phyloP scores from a whole-genome alignment of 164 flowering plant genomes.

The Vitis riparia region DNA sequence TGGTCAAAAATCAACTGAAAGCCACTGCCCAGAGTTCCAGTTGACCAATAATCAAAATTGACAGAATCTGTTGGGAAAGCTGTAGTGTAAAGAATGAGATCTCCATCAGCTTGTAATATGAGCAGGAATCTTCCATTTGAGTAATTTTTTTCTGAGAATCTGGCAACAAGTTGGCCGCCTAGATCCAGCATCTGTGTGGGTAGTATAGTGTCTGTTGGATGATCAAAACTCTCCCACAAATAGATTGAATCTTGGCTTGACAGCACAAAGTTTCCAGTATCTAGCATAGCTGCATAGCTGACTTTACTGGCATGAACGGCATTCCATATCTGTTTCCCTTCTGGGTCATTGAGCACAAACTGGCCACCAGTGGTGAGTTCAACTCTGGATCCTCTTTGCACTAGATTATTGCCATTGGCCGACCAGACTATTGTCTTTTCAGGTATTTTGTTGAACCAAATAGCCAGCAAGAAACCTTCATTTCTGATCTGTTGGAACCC shows the following conservation, averaged over 20 bases:
- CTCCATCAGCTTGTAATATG: conserved; percentile 5
- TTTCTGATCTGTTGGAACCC: conserved; percentile 13
- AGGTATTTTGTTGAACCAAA: conserved; percentile 39
- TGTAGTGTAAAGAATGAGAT: conserved; percentile 1
- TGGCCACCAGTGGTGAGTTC: conserved; percentile 16
- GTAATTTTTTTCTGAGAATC: conserved; percentile 17
- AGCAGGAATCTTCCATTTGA: conserved; percentile 29
- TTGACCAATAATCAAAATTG: background rate
- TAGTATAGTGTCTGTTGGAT: conserved; percentile 36
- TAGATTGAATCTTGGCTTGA: background rate
- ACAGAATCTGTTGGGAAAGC: background rate
- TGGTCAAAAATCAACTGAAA: conserved; percentile 3
- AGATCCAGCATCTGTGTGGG: conserved; percentile 22
- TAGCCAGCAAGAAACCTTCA: conserved; percentile 25
- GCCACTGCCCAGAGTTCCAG: conserved; percentile 1
- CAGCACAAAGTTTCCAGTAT: conserved; percentile 38
- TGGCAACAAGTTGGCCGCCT: conserved; percentile 7
- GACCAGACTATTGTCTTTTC: conserved; percentile 38
- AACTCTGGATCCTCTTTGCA: conserved; percentile 17
- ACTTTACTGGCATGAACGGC: background rate
- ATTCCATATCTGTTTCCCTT: conserved; percentile 22
- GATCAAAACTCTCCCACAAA: conserved; percentile 33
- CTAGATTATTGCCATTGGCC: conserved; percentile 13
- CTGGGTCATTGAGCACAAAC: conserved; percentile 23
- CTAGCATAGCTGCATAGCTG: conserved; percentile 24